Evolutionary conservation across 139 green algal species (phyloP).

Genomic region (Chlorella vulgaris): DNA sequence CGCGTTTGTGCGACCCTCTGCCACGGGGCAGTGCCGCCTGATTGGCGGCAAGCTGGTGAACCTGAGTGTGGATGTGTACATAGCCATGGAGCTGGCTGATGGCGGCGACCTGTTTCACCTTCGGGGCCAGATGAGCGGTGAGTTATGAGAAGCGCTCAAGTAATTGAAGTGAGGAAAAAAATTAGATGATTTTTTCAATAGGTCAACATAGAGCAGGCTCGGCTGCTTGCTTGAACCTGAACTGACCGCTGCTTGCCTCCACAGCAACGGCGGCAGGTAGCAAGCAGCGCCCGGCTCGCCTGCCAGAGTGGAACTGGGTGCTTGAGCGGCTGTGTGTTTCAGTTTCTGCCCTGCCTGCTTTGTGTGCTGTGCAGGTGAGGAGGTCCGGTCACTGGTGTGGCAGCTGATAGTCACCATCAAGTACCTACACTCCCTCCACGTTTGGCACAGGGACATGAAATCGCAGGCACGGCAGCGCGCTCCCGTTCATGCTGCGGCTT

Average conservation of each 20-base stretch:
- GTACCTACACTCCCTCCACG: conserved; percentile 81
- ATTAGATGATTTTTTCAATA: background rate
- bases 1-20: conserved; percentile 69
- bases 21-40: conserved; percentile 53
- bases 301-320: too few relatives aligned
- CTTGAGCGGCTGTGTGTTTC: too few relatives aligned
- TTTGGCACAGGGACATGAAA: conserved; percentile 94
- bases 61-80: conserved; percentile 27
- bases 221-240: too few relatives aligned
- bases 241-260: too few relatives aligned
- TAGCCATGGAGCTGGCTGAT: conserved; percentile 76
- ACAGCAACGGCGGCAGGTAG: too few relatives aligned
- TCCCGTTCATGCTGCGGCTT: background rate
- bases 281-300: too few relatives aligned
- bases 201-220: too few relatives aligned
- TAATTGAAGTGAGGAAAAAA: background rate
- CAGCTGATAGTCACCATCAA: conserved; percentile 71
- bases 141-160: background rate
- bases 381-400: conserved; percentile 76
- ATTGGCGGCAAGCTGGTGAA: conserved; percentile 4
- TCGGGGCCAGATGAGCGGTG: conserved; percentile 51
- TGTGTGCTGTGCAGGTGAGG: conserved; percentile 45
- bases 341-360: background rate
- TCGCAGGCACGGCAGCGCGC: conserved; percentile 26
- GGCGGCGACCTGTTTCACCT: conserved; percentile 69